A percentile compares a stretch with the other conserved stretches of the same genome.
Evolutionary conservation across 2,329 filamentous ascomycete genomes (phyloP).

Genomic region (Thielaviopsis punctulata): DNA sequence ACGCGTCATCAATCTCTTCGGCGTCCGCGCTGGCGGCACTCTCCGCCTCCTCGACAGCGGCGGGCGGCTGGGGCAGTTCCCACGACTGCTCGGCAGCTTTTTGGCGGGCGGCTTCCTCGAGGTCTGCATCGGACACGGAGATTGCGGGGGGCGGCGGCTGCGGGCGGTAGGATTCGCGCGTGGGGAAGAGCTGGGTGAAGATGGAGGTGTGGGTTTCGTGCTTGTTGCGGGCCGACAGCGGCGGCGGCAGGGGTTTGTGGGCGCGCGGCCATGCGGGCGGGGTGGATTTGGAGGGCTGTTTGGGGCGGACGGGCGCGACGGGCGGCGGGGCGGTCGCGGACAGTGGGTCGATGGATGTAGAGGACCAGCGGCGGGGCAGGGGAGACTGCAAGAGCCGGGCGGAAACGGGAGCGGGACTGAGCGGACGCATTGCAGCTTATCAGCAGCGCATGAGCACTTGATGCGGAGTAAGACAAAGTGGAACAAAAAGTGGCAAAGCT

Average conservation of each 20-base stretch:
- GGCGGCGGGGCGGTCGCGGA: not conserved
- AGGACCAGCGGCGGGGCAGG: not conserved
- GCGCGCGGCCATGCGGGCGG: not conserved
- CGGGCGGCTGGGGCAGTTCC: not conserved
- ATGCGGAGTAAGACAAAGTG: not conserved
- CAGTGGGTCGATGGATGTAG: not conserved
- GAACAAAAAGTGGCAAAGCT: not conserved
- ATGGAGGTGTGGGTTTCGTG: slow-evolving; percentile 10
- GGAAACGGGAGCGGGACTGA: not conserved
- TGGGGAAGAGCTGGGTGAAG: slow-evolving; percentile 11
- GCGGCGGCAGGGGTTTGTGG: not conserved
- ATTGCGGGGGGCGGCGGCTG: slow-evolving; percentile 3
- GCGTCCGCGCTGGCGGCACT: too few species aligned
- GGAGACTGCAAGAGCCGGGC: not conserved
- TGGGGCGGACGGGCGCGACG: not conserved
- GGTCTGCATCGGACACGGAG: not conserved
- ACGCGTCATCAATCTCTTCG: not conserved
- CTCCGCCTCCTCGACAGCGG: not conserved
- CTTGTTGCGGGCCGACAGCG: not conserved
- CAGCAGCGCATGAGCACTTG: too few species aligned
- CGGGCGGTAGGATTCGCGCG: slow-evolving; percentile 7
- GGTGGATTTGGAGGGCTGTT: not conserved
- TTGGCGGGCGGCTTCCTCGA: not conserved
- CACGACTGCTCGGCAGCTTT: not conserved
- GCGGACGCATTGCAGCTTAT: not conserved